Evolutionary conservation across 2,329 filamentous ascomycete genomes (phyloP), one percentile per base, ranked within the genome.

Genomic region (Fusarium circinatum): DNA sequence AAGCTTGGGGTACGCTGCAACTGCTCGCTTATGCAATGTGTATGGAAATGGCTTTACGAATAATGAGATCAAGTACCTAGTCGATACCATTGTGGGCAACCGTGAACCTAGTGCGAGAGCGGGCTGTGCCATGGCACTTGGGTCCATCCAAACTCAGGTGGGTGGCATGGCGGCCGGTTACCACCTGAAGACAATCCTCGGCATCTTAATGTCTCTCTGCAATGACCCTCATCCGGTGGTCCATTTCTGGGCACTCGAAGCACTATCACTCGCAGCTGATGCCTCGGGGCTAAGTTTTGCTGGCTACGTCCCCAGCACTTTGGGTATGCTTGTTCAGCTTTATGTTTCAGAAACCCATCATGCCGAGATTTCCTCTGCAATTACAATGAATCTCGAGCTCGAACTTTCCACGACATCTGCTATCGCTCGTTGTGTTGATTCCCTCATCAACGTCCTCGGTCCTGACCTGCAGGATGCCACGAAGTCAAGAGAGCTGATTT

Each of bases 141-240:
- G 96, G 14, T 93, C 93, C 64, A 98, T 99, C 58, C 95, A 99
- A 83, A 93, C 94, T 24, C 95, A 98, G 81, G 93, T 99, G 39
- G 97, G 96, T 65, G 96, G 96, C 64, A 98, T 99, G 95, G 96
- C 96, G 60, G 96, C 96, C 62, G 95, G 95, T 8, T 95, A 96
- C 77, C 96, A 99, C 80, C 87, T 99, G 57, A 98, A 98, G 85
- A 98, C 95, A 4, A 98, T 99, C 56, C 89, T 98, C n/a, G 93
- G 96, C 24, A 97, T 99, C 44, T 85, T 99, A n/a, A 97, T 98
- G 93, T 98, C 96, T 13, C 88, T 99, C 15, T 96, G 95, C 81
- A 98, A 95, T 76, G 96, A 99, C 79, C 94, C 96, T 26, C 96
- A 99, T 80, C 95, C 96, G 0, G 92, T 94, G 2, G 96, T 99